A percentile compares a stretch with the other conserved stretches of the same genome.
phyloP scores from a whole-genome alignment of 192 early-diverging fungal genomes.

The Entomortierella parvispora region DNA sequence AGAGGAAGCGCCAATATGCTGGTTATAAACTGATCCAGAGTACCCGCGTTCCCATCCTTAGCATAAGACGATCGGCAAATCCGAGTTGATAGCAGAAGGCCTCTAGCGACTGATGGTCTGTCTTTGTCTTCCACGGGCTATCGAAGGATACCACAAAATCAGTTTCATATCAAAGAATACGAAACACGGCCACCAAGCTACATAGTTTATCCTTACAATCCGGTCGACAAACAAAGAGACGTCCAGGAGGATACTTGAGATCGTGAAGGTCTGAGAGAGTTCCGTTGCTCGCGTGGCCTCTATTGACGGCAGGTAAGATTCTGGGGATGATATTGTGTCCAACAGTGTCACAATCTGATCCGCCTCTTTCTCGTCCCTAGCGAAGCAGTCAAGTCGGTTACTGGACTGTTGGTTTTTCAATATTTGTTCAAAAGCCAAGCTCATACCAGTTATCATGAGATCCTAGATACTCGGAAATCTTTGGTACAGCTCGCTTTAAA shows the following conservation, averaged over 20 bases:
- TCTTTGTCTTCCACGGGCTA: constrained; percentile 43
- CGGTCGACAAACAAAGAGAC: constrained; percentile 11
- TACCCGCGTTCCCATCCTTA: neutral
- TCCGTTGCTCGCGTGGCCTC: neutral
- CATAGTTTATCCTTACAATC: constrained; percentile 32
- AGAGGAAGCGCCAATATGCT: constrained; percentile 63
- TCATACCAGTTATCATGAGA: too few species aligned
- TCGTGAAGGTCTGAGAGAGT: constrained; percentile 2
- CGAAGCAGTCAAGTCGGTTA: too few species aligned
- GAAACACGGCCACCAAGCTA: too few species aligned
- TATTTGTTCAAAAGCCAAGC: too few species aligned
- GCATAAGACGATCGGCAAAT: constrained; percentile 19
- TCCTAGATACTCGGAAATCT: constrained; percentile 26
- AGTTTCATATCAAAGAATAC: neutral
- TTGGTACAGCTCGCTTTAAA: constrained; percentile 30
- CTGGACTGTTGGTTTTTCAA: too few species aligned
- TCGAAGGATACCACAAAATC: neutral
- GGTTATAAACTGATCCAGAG: constrained; percentile 47
- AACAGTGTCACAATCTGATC: constrained; percentile 13
- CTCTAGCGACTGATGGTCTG: constrained; percentile 12
- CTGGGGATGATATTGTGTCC: constrained; percentile 18
- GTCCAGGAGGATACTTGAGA: neutral
- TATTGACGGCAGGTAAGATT: constrained; percentile 8
- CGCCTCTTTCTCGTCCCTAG: constrained; percentile 26
- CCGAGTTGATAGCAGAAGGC: constrained; percentile 25